A percentile compares a stretch with the other conserved stretches of the same genome.
Conservation (phyloP, 2,329 filamentous ascomycete genomes). For the Emydomyces testavorans region DNA sequence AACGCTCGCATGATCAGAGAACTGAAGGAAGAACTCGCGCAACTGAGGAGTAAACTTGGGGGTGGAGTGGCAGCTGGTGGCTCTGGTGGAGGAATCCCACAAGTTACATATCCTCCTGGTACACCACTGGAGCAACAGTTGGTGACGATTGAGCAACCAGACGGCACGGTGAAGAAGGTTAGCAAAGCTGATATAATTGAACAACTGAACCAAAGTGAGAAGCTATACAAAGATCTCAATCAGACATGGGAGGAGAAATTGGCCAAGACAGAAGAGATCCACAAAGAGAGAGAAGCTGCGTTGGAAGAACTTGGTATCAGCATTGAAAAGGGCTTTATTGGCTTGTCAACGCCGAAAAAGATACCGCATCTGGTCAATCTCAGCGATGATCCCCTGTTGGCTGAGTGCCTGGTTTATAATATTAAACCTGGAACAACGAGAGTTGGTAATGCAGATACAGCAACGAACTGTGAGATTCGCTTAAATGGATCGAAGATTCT, state of each 20-base stretch:
- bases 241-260: constrained; percentile 98
- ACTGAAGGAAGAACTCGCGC: constrained; percentile 82
- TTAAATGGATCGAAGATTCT: constrained; percentile 89
- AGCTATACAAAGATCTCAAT: constrained; percentile 88
- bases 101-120: constrained; percentile 81
- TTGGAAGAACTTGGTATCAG: constrained; percentile 95
- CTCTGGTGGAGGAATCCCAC: constrained; percentile 44
- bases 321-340: constrained; percentile 96
- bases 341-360: constrained; percentile 91
- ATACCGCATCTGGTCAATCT: constrained; percentile 98
- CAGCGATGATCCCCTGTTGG: constrained; percentile 84
- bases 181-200: constrained; percentile 97
- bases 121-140: constrained; percentile 93
- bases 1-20: constrained; percentile 98
- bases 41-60: constrained; percentile 75
- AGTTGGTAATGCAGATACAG: constrained; percentile 85
- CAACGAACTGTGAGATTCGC: constrained; percentile 73
- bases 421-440: constrained; percentile 89
- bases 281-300: constrained; percentile 91
- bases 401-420: constrained; percentile 95
- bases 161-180: constrained; percentile 84
- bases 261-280: constrained; percentile 87
- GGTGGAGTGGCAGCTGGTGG: constrained; percentile 39
- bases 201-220: constrained; percentile 91
- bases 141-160: constrained; percentile 77